These are phyloP conservation scores for Coemansia sp. DNA, from an alignment of 192 early-diverging fungal genomes.

Conservation along the genomic window DNA sequence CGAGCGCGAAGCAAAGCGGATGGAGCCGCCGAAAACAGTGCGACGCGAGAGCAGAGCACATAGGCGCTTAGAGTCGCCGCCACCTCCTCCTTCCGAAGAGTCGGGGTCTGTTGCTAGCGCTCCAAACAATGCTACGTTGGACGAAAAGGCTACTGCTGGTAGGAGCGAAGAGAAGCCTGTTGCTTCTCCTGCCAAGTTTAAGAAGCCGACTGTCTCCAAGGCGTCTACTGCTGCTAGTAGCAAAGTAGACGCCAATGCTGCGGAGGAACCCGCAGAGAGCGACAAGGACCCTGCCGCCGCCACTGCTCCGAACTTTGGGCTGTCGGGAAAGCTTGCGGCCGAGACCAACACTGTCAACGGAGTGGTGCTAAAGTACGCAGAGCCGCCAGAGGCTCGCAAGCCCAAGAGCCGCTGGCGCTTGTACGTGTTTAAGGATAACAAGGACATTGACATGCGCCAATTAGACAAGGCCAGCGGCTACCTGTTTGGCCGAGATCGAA, in stretches of 20 bases:
- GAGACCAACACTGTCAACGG: slow-evolving; percentile 89
- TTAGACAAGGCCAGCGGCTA: slow-evolving; percentile 85
- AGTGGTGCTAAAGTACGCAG: slow-evolving; percentile 85
- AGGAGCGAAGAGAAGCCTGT: neutral
- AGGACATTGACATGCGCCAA: slow-evolving; percentile 83
- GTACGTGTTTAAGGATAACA: slow-evolving; percentile 91
- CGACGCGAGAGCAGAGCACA: neutral
- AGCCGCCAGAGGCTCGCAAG: slow-evolving; percentile 85
- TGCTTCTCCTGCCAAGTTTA: neutral
- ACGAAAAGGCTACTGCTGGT: neutral
- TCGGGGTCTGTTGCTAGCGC: neutral
- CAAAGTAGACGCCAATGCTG: neutral
- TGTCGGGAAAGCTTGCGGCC: slow-evolving; percentile 83
- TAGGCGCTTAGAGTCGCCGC: neutral
- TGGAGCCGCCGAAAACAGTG: slow-evolving; percentile 1
- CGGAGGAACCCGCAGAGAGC: slow-evolving; percentile 7
- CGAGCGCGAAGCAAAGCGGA: neutral
- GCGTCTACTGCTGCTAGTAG: neutral
- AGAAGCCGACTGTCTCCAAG: neutral
- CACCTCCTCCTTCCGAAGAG: neutral
- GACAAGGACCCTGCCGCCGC: neutral
- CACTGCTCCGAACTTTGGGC: slow-evolving; percentile 71
- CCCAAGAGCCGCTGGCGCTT: slow-evolving; percentile 75
- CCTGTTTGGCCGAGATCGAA: slow-evolving; percentile 82
- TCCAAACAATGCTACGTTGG: neutral